These are phyloP conservation scores for Zoysia pacifica DNA, from an alignment of 176 grass and related monocot genomes.

Conservation along the genomic window DNA sequence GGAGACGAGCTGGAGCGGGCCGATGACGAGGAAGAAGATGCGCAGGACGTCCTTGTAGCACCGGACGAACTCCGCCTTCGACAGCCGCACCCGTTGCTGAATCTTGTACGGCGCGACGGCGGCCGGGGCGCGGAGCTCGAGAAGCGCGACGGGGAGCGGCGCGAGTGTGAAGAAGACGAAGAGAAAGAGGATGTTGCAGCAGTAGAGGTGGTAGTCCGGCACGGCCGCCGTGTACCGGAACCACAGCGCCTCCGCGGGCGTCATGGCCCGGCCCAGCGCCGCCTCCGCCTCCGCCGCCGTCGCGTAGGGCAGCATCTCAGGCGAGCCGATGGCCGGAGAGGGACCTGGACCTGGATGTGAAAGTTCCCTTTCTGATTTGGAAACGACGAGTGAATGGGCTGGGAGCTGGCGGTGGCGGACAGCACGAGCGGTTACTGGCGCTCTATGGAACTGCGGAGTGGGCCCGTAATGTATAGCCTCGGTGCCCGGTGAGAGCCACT, in stretches of 20 bases:
- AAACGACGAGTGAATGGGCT: constrained; percentile 3
- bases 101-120: constrained; percentile 67
- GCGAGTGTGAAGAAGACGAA: constrained; percentile 71
- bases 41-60: constrained; percentile 81
- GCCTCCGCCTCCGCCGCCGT: constrained; percentile 72
- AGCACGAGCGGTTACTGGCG: background rate
- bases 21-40: constrained; percentile 71
- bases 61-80: constrained; percentile 48
- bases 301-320: constrained; percentile 78
- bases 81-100: constrained; percentile 72
- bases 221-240: constrained; percentile 61
- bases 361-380: background rate
- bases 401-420: background rate
- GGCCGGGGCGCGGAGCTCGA: constrained; percentile 66
- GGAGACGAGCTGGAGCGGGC: constrained; percentile 69
- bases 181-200: constrained; percentile 79
- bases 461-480: background rate
- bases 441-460: background rate
- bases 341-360: background rate
- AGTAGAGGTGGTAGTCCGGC: constrained; percentile 70
- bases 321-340: background rate
- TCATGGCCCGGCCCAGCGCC: constrained; percentile 68
- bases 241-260: constrained; percentile 60
- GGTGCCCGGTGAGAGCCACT: background rate
- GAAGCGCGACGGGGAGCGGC: constrained; percentile 78